These are phyloP conservation scores for Starmera amethionina DNA, from an alignment of 805 yeast species.

Conservation along the genomic window DNA sequence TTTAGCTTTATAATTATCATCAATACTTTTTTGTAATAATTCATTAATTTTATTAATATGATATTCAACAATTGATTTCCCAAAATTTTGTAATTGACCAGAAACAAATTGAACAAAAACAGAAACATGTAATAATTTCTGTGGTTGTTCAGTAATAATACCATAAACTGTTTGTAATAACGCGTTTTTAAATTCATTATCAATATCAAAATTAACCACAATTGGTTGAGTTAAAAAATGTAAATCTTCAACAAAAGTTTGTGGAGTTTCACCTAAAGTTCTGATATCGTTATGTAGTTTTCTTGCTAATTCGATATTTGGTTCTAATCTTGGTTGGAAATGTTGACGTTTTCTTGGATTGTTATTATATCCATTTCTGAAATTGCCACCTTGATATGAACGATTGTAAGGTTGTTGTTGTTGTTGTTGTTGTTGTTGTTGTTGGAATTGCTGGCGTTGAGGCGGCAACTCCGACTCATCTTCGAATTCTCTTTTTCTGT, in stretches of 20 bases:
- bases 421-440: neutral
- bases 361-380: too few relatives aligned
- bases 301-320: constrained; percentile 34
- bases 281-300: constrained; percentile 41
- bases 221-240: constrained; percentile 62
- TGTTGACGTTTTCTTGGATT: neutral
- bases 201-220: constrained; percentile 52
- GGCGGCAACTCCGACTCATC: constrained; percentile 4
- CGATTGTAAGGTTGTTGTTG: constrained; percentile 14
- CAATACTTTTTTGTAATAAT: constrained; percentile 30
- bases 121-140: constrained; percentile 67
- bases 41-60: constrained; percentile 56
- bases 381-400: neutral
- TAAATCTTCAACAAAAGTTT: constrained; percentile 45
- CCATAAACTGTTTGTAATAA: constrained; percentile 58
- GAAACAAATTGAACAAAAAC: constrained; percentile 59
- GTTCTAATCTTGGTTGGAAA: constrained; percentile 25
- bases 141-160: constrained; percentile 80
- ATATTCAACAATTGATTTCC: constrained; percentile 58
- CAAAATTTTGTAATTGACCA: constrained; percentile 52
- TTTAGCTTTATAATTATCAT: constrained; percentile 16
- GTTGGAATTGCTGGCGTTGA: neutral
- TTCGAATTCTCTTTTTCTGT: constrained; percentile 19
- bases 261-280: constrained; percentile 47
- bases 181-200: constrained; percentile 47